Base-by-base conservation (phyloP, 805 yeast species). In the Starmerella asiatica region DNA sequence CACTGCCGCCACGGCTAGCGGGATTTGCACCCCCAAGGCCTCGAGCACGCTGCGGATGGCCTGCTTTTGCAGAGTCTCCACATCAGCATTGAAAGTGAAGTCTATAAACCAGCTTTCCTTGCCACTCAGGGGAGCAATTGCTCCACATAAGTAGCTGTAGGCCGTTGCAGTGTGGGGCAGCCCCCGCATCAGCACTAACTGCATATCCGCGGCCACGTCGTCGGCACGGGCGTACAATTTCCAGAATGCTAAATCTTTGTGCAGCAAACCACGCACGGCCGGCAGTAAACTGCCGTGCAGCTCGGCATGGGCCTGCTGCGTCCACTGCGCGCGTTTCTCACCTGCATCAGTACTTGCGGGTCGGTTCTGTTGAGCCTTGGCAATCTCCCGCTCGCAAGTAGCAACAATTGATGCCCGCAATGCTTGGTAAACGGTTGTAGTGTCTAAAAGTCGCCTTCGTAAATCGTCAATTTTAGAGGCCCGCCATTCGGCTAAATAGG, bases 221-320 rank as follows among this genome's bases (percentile, higher is more conserved):
- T 63, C 67, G 15, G 56, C 54, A 7, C 50, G 46, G 38, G 45
- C 52, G 39, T 59, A 62, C 21, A 62, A 51, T 38, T 60, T 59
- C 53, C 56, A 61, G 64, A 65, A 63, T 2, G 62, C 54, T 21
- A 60, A 41, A 7, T 42, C 40, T 5, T 40, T 26, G 19, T 34
- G 15, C 18, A 45, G 44, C 39, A 43, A 37, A 2, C 27, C 21
- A 17, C 50, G 52, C 12, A 62, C 40, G 8, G 53, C 47, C 11
- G 55, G 52, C 16, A 51, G 39, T 8, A 60, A 47, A n/a, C 32
- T 38, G 16, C 55, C 50, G 40, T 63, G 63, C 23, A 63, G 54
- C 45, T 62, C 67, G n/a, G 47, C 42, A 44, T 62, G 67, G 2
- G 67, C 66, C 5, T 43, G 37, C 16, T 42, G 39, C 1, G 64